Conservation (phyloP, 768 basidiomycete genomes). For the Boletus subcaerulescens region DNA sequence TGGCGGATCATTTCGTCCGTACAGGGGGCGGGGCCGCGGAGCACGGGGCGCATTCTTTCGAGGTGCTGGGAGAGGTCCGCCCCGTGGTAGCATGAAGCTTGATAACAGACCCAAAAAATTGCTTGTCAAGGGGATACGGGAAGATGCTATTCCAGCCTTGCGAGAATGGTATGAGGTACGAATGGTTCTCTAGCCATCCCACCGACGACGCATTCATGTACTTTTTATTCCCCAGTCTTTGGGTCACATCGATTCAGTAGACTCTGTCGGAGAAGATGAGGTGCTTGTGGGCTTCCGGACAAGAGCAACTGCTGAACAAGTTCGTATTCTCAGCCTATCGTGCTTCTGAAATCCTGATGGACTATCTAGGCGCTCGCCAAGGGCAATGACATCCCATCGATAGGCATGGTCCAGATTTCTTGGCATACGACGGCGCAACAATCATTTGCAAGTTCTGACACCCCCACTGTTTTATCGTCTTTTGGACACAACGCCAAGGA, state of each 20-base stretch:
- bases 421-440: conserved; percentile 56
- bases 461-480: conserved; percentile 13
- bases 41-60: conserved; percentile 56
- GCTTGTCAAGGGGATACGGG: conserved; percentile 64
- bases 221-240: conserved; percentile 43
- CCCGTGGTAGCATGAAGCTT: conserved; percentile 77
- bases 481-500: conserved; percentile 22
- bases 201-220: background rate
- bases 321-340: conserved; percentile 29
- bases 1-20: conserved; percentile 53
- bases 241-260: conserved; percentile 68
- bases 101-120: conserved; percentile 87
- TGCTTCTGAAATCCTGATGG: conserved; percentile 7
- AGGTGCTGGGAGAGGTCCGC: conserved; percentile 60
- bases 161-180: conserved; percentile 83
- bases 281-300: conserved; percentile 68
- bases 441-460: conserved; percentile 17
- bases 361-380: conserved; percentile 63
- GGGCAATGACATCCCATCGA: conserved; percentile 60
- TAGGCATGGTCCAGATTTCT: conserved; percentile 62
- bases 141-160: conserved; percentile 55
- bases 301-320: conserved; percentile 75
- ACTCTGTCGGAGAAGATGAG: conserved; percentile 52
- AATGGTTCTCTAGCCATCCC: background rate
- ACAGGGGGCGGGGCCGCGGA: conserved; percentile 66